These are phyloP conservation scores for Arachis stenosperma DNA, from an alignment of 306 rosid genomes.

Conservation along the genomic window DNA sequence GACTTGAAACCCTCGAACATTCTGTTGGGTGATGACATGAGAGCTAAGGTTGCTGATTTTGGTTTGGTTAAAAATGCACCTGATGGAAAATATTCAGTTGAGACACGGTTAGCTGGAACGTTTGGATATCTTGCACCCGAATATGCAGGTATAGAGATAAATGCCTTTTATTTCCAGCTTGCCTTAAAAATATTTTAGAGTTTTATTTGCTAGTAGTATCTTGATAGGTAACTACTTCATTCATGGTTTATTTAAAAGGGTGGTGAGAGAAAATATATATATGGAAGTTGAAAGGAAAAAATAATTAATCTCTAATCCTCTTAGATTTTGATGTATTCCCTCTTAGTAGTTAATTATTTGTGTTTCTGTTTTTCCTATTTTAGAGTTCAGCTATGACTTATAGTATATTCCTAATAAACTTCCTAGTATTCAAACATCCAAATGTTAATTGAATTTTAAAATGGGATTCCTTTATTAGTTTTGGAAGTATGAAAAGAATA, in stretches of 20 bases:
- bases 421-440: not conserved
- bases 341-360: not conserved
- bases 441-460: not conserved
- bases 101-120: constrained; percentile 85
- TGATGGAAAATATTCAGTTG: constrained; percentile 82
- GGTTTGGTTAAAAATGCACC: constrained; percentile 89
- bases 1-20: constrained; percentile 86
- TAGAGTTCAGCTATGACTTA: not conserved
- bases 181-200: not conserved
- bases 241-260: not conserved
- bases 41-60: constrained; percentile 90
- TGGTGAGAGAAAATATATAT: no score
- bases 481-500: not conserved
- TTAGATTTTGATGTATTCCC: not conserved
- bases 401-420: not conserved
- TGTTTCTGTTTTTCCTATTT: constrained; percentile 2
- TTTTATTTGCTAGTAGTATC: constrained; percentile 21
- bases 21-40: constrained; percentile 84
- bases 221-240: not conserved
- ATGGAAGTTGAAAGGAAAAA: not conserved
- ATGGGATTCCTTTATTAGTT: not conserved
- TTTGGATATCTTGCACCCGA: constrained; percentile 93
- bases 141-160: constrained; percentile 68
- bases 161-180: not conserved
- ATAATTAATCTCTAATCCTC: constrained; percentile 9